phyloP scores from a whole-genome alignment of 768 basidiomycete genomes.

The Lactarius vividus region DNA sequence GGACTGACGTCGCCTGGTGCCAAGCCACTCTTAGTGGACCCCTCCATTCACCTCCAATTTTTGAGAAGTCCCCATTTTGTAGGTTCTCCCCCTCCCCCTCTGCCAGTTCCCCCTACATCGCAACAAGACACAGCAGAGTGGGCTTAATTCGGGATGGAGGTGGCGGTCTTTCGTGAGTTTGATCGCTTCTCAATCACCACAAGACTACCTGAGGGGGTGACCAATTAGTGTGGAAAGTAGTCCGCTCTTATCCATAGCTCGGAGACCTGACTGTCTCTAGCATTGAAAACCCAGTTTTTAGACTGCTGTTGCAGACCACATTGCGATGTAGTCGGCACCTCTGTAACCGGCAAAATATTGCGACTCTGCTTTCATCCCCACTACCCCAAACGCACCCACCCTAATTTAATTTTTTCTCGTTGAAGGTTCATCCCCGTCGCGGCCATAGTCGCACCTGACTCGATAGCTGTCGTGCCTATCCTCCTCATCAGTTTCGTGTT shows the following conservation, averaged over 20 bases:
- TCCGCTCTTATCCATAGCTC: neutral
- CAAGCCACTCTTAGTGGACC: neutral
- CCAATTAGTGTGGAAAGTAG: neutral
- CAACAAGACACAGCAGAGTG: neutral
- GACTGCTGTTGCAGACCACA: neutral
- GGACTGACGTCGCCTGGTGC: neutral
- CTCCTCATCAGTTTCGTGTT: neutral
- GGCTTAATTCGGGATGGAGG: neutral
- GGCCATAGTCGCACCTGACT: conserved; percentile 3
- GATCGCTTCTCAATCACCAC: neutral
- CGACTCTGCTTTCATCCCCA: neutral
- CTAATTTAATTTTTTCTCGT: neutral
- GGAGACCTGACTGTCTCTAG: neutral
- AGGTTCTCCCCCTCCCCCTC: neutral
- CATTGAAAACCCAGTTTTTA: neutral
- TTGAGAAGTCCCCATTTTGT: neutral
- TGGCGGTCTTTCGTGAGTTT: neutral
- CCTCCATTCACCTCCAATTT: neutral
- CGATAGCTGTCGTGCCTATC: neutral
- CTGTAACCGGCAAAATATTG: neutral
- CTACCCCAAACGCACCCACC: neutral
- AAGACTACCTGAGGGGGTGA: neutral
- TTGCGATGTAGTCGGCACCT: neutral
- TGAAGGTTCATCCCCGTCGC: conserved; percentile 8
- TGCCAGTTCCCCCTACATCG: neutral